Conservation (phyloP, 805 yeast species). For the Suhomyces prunicola region DNA sequence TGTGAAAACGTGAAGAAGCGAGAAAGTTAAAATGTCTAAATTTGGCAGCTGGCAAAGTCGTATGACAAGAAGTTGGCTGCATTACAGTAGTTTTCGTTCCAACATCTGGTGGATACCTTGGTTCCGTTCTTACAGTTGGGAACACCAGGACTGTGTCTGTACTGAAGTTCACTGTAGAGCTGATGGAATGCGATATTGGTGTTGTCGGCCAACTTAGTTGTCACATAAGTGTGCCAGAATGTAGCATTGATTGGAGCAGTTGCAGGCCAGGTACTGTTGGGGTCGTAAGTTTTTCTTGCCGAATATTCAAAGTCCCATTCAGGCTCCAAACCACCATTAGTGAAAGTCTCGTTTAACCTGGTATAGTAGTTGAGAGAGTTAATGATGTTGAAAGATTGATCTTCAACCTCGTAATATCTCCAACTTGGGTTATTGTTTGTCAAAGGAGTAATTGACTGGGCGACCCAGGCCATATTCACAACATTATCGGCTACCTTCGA, state of each 20-base stretch:
- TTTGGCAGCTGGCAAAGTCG: conserved; percentile 12
- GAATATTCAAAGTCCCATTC: conserved; percentile 63
- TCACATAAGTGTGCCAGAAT: conserved; percentile 59
- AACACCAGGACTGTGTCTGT: conserved; percentile 54
- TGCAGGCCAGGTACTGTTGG: conserved; percentile 53
- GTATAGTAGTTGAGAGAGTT: conserved; percentile 59
- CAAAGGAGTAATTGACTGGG: conserved; percentile 65
- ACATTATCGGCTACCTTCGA: conserved; percentile 34
- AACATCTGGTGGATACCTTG: conserved; percentile 10
- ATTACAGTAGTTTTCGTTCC: conserved; percentile 38
- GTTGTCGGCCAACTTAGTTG: conserved; percentile 38
- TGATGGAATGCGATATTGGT: conserved; percentile 46
- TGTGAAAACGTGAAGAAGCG: neutral
- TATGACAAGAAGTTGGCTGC: conserved; percentile 34
- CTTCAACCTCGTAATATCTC: conserved; percentile 69
- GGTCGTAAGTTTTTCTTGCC: conserved; percentile 56
- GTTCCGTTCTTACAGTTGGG: conserved; percentile 42
- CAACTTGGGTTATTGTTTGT: conserved; percentile 63
- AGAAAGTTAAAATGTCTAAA: neutral
- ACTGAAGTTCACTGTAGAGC: conserved; percentile 45
- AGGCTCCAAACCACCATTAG: conserved; percentile 54
- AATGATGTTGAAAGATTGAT: conserved; percentile 56
- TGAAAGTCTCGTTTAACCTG: conserved; percentile 55
- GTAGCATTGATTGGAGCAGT: conserved; percentile 61
- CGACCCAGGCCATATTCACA: conserved; percentile 59